phyloP scores from a whole-genome alignment of 371 early-diverging fungal genomes.

The Syncephalastrum sp. region DNA sequence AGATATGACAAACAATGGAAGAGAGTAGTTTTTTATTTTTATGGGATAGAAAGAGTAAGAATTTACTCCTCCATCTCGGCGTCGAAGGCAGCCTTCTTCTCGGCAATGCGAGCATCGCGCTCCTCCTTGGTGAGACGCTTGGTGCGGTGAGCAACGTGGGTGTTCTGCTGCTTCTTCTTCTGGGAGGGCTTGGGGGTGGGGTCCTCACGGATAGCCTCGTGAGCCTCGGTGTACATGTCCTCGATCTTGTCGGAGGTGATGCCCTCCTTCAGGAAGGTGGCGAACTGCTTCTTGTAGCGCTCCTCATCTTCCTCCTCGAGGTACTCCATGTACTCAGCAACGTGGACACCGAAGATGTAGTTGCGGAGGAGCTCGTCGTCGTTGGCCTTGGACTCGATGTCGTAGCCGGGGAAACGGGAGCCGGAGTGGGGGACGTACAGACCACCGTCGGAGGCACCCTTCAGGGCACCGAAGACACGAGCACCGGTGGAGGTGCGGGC shows the following conservation, averaged over 20 bases:
- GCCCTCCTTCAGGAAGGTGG: conserved; percentile 91
- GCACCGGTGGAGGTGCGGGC: conserved; percentile 99
- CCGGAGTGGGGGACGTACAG: conserved; percentile 98
- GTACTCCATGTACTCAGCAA: conserved; percentile 97
- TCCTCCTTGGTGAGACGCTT: conserved; percentile 86
- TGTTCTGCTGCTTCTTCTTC: conserved; percentile 66
- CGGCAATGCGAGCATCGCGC: conserved; percentile 83
- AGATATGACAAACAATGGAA: conserved; percentile 1
- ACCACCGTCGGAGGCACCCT: conserved; percentile 99
- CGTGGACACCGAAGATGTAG: conserved; percentile 99
- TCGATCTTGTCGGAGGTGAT: conserved; percentile 93
- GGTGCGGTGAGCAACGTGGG: conserved; percentile 58
- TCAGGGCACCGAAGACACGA: conserved; percentile 99
- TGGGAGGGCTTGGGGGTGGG: conserved; percentile 73
- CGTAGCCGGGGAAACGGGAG: conserved; percentile 98
- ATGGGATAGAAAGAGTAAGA: conserved; percentile 1
- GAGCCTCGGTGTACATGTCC: conserved; percentile 94
- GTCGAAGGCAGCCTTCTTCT: conserved; percentile 87
- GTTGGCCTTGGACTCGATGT: conserved; percentile 86
- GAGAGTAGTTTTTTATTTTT: conserved; percentile 5
- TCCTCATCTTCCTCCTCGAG: conserved; percentile 99
- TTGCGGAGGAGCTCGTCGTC: conserved; percentile 95
- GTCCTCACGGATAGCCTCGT: conserved; percentile 93
- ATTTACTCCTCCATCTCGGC: conserved; percentile 23
- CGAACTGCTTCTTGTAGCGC: conserved; percentile 97